phyloP scores from a whole-genome alignment of 192 early-diverging fungal genomes.

The Backusella morwellensis region DNA sequence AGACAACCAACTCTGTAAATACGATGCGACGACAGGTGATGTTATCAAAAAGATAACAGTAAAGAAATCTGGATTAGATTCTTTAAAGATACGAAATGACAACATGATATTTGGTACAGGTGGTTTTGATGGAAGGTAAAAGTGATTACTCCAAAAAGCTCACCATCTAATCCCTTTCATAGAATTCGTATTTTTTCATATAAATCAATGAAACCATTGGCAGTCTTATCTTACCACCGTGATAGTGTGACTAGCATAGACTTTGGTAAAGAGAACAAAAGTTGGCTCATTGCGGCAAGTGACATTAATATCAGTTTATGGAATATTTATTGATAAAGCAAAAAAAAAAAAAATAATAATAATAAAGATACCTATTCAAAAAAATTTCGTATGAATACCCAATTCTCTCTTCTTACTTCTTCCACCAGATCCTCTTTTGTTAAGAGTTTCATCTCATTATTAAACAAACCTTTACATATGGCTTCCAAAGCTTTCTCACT shows the following conservation, averaged over 20 bases:
- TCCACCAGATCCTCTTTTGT: no score
- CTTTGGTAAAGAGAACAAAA: conserved; percentile 12
- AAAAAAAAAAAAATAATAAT: neutral
- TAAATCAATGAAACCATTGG: conserved; percentile 33
- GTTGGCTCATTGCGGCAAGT: conserved; percentile 23
- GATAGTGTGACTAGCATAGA: conserved; percentile 31
- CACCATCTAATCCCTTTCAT: neutral
- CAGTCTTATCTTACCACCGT: conserved; percentile 29
- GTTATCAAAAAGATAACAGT: conserved; percentile 13
- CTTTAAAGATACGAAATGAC: conserved; percentile 27
- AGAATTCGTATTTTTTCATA: conserved; percentile 36
- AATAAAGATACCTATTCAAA: neutral
- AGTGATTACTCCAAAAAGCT: no score
- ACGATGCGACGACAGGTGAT: neutral
- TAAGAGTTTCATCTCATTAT: no score
- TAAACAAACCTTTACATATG: no score
- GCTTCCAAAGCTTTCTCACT: no score
- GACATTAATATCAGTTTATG: conserved; percentile 40
- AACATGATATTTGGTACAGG: conserved; percentile 36
- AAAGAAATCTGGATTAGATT: conserved; percentile 29
- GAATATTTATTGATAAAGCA: conserved; percentile 27
- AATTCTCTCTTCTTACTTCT: no score
- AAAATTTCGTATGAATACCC: no score
- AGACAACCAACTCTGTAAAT: conserved; percentile 27
- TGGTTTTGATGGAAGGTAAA: conserved; percentile 35